A percentile compares a stretch with the other conserved stretches of the same genome.
Conservation (phyloP, 768 basidiomycete genomes). For the Mycena vulgaris region DNA sequence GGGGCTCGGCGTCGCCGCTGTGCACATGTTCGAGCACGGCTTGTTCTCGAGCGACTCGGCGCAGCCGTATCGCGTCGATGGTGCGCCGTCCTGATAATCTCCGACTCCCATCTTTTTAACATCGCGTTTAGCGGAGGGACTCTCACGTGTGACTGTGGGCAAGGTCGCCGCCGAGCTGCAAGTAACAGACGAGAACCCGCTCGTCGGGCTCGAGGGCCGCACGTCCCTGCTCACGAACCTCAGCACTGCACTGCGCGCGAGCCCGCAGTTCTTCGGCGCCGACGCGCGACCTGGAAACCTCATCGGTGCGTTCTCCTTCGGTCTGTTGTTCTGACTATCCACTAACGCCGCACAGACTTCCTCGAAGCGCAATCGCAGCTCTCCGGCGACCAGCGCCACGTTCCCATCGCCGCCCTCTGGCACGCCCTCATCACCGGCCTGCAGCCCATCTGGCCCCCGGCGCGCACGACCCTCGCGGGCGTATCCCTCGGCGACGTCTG, state of each 20-base stretch:
- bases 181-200: constrained; percentile 82
- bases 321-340: background rate
- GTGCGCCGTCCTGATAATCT: constrained; percentile 57
- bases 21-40: constrained; percentile 90
- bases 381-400: constrained; percentile 50
- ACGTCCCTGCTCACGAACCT: constrained; percentile 83
- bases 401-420: constrained; percentile 80
- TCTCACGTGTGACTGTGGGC: constrained; percentile 74
- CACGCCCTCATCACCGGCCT: constrained; percentile 85
- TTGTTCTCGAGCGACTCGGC: constrained; percentile 79
- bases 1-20: constrained; percentile 91
- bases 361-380: constrained; percentile 69
- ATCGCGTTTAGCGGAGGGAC: constrained; percentile 72
- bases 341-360: constrained; percentile 66
- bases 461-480: constrained; percentile 63
- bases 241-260: constrained; percentile 75
- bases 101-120: background rate
- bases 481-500: constrained; percentile 91
- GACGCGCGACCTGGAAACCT: constrained; percentile 87
- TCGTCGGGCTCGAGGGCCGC: constrained; percentile 93
- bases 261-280: constrained; percentile 78
- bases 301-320: constrained; percentile 65
- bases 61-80: constrained; percentile 85
- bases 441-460: constrained; percentile 89
- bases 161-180: constrained; percentile 82